Evolutionary conservation across 2,329 filamentous ascomycete species (phyloP).

Genomic region (Colletotrichum sp.): DNA sequence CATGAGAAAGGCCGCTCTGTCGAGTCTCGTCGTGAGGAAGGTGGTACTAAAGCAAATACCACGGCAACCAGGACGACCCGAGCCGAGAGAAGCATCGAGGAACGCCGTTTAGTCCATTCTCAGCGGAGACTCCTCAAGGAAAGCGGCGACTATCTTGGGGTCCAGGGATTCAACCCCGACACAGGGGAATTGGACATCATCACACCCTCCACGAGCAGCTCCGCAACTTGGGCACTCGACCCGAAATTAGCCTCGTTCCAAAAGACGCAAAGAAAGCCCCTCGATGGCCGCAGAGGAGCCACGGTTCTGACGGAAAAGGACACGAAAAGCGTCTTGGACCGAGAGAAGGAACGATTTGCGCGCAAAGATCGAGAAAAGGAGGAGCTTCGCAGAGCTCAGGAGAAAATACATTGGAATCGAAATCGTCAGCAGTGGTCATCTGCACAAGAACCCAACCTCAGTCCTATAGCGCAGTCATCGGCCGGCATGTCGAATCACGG

Average conservation of each 20-base stretch:
- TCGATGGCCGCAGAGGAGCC: slow-evolving; percentile 40
- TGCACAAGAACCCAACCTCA: slow-evolving; percentile 52
- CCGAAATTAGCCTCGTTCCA: slow-evolving; percentile 33
- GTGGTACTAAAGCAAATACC: neutral
- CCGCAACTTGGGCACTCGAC: slow-evolving; percentile 32
- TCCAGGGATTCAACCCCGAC: slow-evolving; percentile 62
- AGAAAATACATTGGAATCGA: slow-evolving; percentile 47
- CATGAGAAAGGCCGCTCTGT: neutral
- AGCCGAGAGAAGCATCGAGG: neutral
- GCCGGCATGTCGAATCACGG: neutral
- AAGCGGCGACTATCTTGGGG: slow-evolving; percentile 63
- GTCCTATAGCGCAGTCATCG: slow-evolving; percentile 52
- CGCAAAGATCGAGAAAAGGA: slow-evolving; percentile 48
- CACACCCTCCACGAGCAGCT: slow-evolving; percentile 53
- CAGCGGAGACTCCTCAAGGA: slow-evolving; percentile 53
- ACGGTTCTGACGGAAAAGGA: slow-evolving; percentile 52
- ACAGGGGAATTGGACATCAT: slow-evolving; percentile 59
- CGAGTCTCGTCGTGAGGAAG: neutral
- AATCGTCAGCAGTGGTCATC: slow-evolving; percentile 57
- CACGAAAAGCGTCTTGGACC: slow-evolving; percentile 35
- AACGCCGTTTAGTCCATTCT: slow-evolving; percentile 27
- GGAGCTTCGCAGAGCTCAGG: slow-evolving; percentile 34
- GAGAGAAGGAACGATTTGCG: slow-evolving; percentile 44
- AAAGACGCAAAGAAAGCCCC: slow-evolving; percentile 36
- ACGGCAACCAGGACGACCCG: neutral